A percentile compares a stretch with the other conserved stretches of the same genome.
These are phyloP conservation scores for Hansenula lynferdii DNA, from an alignment of 1,139 yeast genomes.

Conservation along the genomic window DNA sequence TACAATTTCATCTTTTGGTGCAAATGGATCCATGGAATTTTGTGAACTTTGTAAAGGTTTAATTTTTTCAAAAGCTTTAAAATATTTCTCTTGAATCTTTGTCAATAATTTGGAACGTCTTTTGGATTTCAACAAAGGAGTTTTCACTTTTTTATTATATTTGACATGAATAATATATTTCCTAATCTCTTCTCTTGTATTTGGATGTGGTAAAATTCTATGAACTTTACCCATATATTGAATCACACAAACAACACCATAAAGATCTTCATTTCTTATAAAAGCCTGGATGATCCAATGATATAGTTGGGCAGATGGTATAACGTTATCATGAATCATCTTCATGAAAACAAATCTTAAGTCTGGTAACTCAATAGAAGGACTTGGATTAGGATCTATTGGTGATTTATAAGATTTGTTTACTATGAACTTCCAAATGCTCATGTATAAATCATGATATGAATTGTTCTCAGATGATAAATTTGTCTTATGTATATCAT, in stretches of 20 bases:
- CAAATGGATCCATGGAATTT: constrained; percentile 1
- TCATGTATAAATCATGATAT: constrained; percentile 14
- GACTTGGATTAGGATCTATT: too few species aligned
- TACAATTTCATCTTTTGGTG: neutral
- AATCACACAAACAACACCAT: constrained; percentile 7
- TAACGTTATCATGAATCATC: constrained; percentile 19
- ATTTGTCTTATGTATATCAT: constrained; percentile 12
- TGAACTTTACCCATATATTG: constrained; percentile 9
- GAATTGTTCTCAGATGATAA: neutral
- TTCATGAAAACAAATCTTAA: constrained; percentile 17
- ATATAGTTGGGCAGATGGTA: constrained; percentile 18
- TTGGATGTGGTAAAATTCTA: constrained; percentile 3
- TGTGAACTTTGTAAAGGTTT: neutral
- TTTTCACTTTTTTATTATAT: neutral
- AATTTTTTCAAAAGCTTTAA: neutral
- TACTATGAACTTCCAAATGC: constrained; percentile 17
- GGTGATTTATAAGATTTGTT: too few species aligned
- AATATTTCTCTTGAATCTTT: neutral
- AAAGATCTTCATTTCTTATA: neutral
- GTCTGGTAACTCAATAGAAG: constrained; percentile 8
- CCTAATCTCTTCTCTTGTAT: neutral
- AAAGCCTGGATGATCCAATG: constrained; percentile 7
- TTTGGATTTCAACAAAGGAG: neutral
- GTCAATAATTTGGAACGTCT: neutral
- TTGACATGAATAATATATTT: constrained; percentile 1